Conservation (phyloP, 108 stramenopile species). For the Conticribra guillardii region DNA sequence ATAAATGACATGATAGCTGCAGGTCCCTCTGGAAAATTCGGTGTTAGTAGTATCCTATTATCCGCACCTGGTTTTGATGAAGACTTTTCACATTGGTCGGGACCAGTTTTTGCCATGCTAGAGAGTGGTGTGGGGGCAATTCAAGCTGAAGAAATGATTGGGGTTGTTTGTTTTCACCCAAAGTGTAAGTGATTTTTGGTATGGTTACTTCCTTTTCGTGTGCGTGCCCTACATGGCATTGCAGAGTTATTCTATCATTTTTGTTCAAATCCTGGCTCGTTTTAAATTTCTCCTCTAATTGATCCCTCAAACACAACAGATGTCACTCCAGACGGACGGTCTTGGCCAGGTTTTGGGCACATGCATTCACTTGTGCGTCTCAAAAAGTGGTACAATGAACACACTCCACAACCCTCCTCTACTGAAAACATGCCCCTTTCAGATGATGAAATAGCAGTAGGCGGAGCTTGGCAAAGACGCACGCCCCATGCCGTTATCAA, state of each 20-base stretch:
- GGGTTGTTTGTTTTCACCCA: slow-evolving; percentile 88
- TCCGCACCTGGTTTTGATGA: slow-evolving; percentile 81
- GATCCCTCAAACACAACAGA: too few species aligned
- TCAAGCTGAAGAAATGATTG: slow-evolving; percentile 62
- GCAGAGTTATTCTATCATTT: neutral
- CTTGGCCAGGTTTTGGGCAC: slow-evolving; percentile 88
- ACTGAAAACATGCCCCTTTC: slow-evolving; percentile 11
- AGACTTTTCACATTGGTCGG: slow-evolving; percentile 70
- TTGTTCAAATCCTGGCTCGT: too few species aligned
- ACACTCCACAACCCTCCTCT: slow-evolving; percentile 13
- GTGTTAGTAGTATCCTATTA: slow-evolving; percentile 74
- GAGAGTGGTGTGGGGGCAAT: slow-evolving; percentile 77
- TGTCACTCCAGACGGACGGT: slow-evolving; percentile 69
- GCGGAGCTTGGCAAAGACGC: slow-evolving; percentile 84
- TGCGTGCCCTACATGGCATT: neutral
- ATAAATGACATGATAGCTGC: slow-evolving; percentile 73
- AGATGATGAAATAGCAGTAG: slow-evolving; percentile 75
- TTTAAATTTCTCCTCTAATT: too few species aligned
- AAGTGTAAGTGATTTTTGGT: slow-evolving; percentile 50
- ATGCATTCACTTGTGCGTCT: slow-evolving; percentile 84
- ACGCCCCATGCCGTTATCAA: slow-evolving; percentile 85
- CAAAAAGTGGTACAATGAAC: slow-evolving; percentile 63
- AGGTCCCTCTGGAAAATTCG: slow-evolving; percentile 61
- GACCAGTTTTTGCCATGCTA: slow-evolving; percentile 83
- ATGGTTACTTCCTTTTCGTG: neutral